These are phyloP conservation scores for Stylonectria norvegica DNA, from an alignment of 2,329 filamentous ascomycete species.

Conservation along the genomic window DNA sequence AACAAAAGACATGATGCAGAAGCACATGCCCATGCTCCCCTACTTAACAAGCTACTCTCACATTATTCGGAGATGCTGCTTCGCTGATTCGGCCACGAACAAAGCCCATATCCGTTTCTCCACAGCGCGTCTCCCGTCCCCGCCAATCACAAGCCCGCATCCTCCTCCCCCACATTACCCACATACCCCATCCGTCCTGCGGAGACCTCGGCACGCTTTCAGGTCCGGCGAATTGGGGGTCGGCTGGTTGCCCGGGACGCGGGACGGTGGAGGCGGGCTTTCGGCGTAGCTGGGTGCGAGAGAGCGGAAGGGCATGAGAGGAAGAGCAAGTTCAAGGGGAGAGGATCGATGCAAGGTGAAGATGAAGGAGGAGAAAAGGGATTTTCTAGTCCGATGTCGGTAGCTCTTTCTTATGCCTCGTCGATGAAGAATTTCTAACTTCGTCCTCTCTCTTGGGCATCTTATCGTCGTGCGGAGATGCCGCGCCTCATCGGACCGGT, in stretches of 20 bases:
- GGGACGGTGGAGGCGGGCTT: slow-evolving; percentile 14
- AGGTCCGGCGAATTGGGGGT: slow-evolving; percentile 8
- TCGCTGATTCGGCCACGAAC: background rate
- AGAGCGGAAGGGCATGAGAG: slow-evolving; percentile 1
- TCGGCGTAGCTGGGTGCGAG: slow-evolving; percentile 28
- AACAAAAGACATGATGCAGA: too few relatives aligned
- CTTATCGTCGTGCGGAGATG: too few relatives aligned
- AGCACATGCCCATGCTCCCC: too few relatives aligned
- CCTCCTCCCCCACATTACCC: slow-evolving; percentile 17
- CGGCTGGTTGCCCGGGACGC: slow-evolving; percentile 26
- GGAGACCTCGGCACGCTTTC: slow-evolving; percentile 26
- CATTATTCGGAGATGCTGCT: background rate
- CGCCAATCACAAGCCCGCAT: background rate
- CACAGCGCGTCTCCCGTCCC: background rate
- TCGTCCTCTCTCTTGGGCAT: too few relatives aligned
- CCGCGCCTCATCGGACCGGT: too few relatives aligned
- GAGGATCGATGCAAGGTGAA: background rate
- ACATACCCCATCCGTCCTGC: slow-evolving; percentile 6
- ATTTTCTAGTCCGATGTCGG: too few relatives aligned
- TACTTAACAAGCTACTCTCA: too few relatives aligned
- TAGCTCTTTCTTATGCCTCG: too few relatives aligned
- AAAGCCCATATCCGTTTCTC: background rate
- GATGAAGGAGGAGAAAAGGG: background rate
- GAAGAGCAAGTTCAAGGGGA: too few relatives aligned
- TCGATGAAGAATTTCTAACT: too few relatives aligned